Evolutionary conservation across 1,284 basidiomycete species (phyloP).

Genomic region (Papiliotrema laurentii): DNA sequence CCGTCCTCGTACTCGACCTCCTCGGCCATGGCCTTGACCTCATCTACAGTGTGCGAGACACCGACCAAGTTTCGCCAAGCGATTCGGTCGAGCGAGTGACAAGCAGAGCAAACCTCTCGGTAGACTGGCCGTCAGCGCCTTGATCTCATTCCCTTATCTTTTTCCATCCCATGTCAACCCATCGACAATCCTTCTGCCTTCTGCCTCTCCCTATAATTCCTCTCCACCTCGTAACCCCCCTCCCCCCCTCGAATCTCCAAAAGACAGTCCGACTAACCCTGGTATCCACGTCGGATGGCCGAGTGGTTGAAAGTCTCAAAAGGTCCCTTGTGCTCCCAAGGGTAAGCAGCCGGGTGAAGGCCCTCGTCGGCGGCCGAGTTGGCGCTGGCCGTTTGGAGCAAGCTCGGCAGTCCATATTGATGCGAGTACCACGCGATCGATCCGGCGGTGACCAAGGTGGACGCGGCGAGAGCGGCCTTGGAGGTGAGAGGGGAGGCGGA

Average conservation of each 20-base stretch:
- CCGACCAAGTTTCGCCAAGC: constrained; percentile 99
- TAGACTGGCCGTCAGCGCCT: constrained; percentile 60
- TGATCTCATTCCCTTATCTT: not conserved
- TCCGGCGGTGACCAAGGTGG: constrained; percentile 74
- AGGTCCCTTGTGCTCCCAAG: constrained; percentile 84
- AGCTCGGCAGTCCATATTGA: constrained; percentile 82
- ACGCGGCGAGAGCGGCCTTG: constrained; percentile 69
- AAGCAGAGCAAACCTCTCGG: constrained; percentile 97
- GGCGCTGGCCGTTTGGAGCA: constrained; percentile 81
- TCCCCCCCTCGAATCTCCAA: not conserved
- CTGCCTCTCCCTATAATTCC: not conserved
- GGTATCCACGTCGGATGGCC: constrained; percentile 90
- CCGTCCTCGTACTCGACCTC: constrained; percentile 97
- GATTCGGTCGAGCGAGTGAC: constrained; percentile 98
- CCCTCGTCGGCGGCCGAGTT: constrained; percentile 90
- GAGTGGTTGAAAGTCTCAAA: constrained; percentile 95
- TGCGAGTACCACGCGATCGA: constrained; percentile 95
- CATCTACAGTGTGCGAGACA: constrained; percentile 92
- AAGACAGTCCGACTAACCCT: constrained; percentile 44
- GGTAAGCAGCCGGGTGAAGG: constrained; percentile 81
- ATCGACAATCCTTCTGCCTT: not conserved
- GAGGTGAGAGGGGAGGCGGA: constrained; percentile 52
- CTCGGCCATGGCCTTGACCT: constrained; percentile 88
- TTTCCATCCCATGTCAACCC: not conserved
- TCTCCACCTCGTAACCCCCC: not conserved